These are phyloP conservation scores for Podaxis pistillaris DNA, from an alignment of 768 basidiomycete genomes.

Conservation along the genomic window DNA sequence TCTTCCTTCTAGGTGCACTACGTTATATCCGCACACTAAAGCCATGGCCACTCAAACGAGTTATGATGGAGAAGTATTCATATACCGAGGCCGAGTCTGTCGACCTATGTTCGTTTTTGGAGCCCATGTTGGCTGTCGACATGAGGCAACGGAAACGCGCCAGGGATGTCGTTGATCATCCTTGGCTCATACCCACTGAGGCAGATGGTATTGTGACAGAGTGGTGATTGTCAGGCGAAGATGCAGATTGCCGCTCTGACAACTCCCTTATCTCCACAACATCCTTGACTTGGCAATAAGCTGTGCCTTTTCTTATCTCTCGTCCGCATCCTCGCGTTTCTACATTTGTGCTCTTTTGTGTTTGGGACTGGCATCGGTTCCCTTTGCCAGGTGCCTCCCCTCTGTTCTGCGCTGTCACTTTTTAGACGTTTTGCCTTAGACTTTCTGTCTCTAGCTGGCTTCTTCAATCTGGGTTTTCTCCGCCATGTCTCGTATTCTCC, in stretches of 20 bases:
- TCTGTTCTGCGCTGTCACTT: not conserved
- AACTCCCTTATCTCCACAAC: not conserved
- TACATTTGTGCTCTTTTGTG: not conserved
- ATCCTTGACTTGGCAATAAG: not conserved
- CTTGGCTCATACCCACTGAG: conserved; percentile 57
- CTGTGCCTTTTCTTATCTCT: not conserved
- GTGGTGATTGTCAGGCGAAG: conserved; percentile 33
- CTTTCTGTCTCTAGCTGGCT: not conserved
- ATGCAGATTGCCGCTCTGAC: not conserved
- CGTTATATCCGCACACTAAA: conserved; percentile 75
- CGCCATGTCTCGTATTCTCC: not conserved
- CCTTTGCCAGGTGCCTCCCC: not conserved
- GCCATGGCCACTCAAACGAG: conserved; percentile 78
- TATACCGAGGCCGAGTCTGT: conserved; percentile 58
- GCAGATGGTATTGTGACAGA: conserved; percentile 42
- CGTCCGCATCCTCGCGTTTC: not conserved
- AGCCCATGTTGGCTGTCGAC: conserved; percentile 75
- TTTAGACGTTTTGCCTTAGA: conserved; percentile 9
- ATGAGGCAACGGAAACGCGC: conserved; percentile 69
- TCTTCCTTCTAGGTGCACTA: conserved; percentile 46
- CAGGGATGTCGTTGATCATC: conserved; percentile 69
- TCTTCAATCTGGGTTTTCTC: not conserved
- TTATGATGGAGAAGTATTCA: conserved; percentile 89
- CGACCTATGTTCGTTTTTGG: conserved; percentile 63
- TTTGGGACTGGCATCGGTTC: not conserved